Evolutionary conservation across 2,329 filamentous ascomycete species (phyloP).

Genomic region (Penicillium janthinellum): DNA sequence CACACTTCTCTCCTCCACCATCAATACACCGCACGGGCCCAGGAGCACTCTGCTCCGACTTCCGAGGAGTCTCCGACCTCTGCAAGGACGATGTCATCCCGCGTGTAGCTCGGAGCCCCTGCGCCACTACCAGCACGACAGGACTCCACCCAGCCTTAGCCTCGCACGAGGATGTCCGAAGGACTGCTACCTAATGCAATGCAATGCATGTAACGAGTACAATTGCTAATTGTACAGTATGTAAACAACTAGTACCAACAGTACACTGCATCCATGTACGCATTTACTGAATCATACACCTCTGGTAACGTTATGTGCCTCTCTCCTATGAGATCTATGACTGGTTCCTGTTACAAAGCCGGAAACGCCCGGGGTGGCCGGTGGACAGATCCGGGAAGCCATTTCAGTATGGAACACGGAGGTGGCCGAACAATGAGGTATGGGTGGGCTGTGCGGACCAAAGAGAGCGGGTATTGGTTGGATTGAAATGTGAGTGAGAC

Average conservation of each 20-base stretch:
- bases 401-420: conserved; percentile 29
- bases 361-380: conserved; percentile 19
- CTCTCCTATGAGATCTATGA: neutral
- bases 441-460: neutral
- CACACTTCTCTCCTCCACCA: neutral
- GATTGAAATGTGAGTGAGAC: neutral
- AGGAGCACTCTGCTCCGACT: conserved; percentile 27
- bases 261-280: neutral
- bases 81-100: conserved; percentile 24
- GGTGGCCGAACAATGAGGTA: conserved; percentile 16
- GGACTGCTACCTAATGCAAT: no score
- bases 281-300: neutral
- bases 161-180: neutral
- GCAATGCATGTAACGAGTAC: no score
- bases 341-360: neutral
- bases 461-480: neutral
- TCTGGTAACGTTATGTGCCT: neutral
- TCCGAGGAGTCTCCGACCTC: conserved; percentile 15
- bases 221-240: neutral
- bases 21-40: neutral
- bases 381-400: conserved; percentile 9
- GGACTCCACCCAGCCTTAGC: conserved; percentile 12
- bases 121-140: conserved; percentile 15
- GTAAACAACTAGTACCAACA: neutral
- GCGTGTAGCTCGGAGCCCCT: conserved; percentile 24